Evolutionary conservation across 257 asterid species (phyloP).

Genomic region (Eustoma russellianum): DNA sequence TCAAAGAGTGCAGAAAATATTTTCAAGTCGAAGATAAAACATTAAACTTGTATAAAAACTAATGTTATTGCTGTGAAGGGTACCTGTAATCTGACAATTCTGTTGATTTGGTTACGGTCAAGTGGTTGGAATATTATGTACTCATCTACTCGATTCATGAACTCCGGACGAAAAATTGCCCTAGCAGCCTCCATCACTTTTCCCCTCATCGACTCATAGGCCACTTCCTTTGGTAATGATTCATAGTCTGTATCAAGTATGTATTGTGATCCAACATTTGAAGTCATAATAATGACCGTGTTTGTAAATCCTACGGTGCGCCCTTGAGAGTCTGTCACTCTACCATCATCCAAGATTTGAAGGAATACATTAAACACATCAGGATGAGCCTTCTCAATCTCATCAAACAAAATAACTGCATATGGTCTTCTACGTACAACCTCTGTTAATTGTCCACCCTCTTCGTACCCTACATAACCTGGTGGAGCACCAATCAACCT

Average conservation of each 20-base stretch:
- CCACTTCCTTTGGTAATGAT: constrained; percentile 37
- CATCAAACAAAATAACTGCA: constrained; percentile 81
- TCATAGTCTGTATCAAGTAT: constrained; percentile 62
- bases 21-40: neutral
- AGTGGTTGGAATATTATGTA: constrained; percentile 95
- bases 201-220: constrained; percentile 63
- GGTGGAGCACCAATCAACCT: constrained; percentile 94
- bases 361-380: constrained; percentile 91
- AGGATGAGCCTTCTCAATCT: constrained; percentile 85
- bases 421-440: constrained; percentile 83
- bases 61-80: no score
- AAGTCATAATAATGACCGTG: constrained; percentile 82
- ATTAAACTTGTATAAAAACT: neutral
- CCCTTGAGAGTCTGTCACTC: constrained; percentile 93
- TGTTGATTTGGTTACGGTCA: constrained; percentile 61
- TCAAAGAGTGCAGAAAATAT: no score
- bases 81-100: constrained; percentile 73
- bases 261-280: constrained; percentile 86
- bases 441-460: constrained; percentile 92
- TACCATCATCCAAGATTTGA: constrained; percentile 89
- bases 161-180: constrained; percentile 78
- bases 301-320: constrained; percentile 91
- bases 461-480: constrained; percentile 92
- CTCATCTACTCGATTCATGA: constrained; percentile 93
- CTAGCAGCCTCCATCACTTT: constrained; percentile 89